phyloP scores from a whole-genome alignment of 495 filamentous ascomycete genomes.

The Pseudomonodictys pantanalensis region DNA sequence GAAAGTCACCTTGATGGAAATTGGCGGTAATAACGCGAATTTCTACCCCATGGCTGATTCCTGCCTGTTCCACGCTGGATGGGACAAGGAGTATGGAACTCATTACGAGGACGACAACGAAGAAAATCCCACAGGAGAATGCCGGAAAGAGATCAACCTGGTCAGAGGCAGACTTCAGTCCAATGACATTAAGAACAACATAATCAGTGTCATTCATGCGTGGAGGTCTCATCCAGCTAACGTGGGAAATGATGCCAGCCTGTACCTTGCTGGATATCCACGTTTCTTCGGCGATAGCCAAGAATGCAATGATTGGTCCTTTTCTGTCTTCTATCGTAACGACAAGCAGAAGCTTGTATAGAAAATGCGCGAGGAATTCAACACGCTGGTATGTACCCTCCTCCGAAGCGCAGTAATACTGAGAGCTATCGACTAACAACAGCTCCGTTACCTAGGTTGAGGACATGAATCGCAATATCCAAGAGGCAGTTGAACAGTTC shows the following conservation, averaged over 20 bases:
- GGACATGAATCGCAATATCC: not conserved
- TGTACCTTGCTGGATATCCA: not conserved
- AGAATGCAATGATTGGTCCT: not conserved
- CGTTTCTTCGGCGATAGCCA: not conserved
- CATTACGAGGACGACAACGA: not conserved
- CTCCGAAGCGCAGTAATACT: not conserved
- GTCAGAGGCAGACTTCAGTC: not conserved
- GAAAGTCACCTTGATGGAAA: not conserved
- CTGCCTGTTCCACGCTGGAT: not conserved
- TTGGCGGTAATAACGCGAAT: constrained; percentile 1
- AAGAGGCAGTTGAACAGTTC: not conserved
- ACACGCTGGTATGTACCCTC: not conserved
- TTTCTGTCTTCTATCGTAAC: not conserved
- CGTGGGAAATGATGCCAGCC: not conserved
- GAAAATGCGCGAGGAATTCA: not conserved
- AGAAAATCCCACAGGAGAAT: constrained; percentile 1
- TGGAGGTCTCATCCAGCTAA: not conserved
- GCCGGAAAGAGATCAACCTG: not conserved
- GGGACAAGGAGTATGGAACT: not conserved
- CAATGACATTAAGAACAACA: not conserved
- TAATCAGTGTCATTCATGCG: not conserved
- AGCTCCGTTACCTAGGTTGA: not conserved
- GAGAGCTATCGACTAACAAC: not conserved
- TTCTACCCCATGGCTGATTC: constrained; percentile 4
- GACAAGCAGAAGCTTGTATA: not conserved